Conservation (phyloP, 352 stramenopile species). For the Phytophthora fragariae region DNA sequence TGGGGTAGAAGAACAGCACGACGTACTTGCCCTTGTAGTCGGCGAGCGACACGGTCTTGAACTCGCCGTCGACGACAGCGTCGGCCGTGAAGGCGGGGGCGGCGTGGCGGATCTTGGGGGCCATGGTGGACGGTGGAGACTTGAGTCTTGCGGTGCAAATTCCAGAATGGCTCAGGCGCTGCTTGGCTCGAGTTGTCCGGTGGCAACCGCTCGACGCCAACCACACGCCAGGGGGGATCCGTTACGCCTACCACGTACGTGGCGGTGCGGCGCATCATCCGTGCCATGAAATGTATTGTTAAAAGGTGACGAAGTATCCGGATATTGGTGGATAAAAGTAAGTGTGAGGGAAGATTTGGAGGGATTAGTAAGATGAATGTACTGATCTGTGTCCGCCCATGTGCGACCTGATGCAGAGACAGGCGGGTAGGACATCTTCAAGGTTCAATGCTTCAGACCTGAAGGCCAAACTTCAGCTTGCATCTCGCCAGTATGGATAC, state of each 20-base stretch:
- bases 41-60: conserved; percentile 80
- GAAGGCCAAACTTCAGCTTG: conserved; percentile 23
- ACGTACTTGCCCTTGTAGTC: conserved; percentile 92
- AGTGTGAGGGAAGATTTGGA: not conserved
- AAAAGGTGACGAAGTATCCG: too few relatives aligned
- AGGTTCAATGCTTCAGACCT: conserved; percentile 9
- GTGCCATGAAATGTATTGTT: not conserved
- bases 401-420: conserved; percentile 14
- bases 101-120: conserved; percentile 65
- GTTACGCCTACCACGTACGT: conserved; percentile 19
- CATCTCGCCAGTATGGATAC: conserved; percentile 17
- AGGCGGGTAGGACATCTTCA: conserved; percentile 28
- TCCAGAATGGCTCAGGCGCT: conserved; percentile 9
- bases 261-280: conserved; percentile 3
- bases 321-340: too few relatives aligned
- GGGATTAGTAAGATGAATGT: not conserved
- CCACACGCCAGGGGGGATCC: conserved; percentile 18
- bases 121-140: conserved; percentile 41
- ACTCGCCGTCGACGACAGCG: conserved; percentile 83
- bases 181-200: not conserved
- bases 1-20: conserved; percentile 93
- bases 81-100: conserved; percentile 78
- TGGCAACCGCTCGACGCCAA: not conserved
- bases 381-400: conserved; percentile 12
- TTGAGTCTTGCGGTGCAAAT: conserved; percentile 20